Evolutionary conservation across 345 rosid genomes (phyloP).

Genomic region (Eucalyptus marginata): DNA sequence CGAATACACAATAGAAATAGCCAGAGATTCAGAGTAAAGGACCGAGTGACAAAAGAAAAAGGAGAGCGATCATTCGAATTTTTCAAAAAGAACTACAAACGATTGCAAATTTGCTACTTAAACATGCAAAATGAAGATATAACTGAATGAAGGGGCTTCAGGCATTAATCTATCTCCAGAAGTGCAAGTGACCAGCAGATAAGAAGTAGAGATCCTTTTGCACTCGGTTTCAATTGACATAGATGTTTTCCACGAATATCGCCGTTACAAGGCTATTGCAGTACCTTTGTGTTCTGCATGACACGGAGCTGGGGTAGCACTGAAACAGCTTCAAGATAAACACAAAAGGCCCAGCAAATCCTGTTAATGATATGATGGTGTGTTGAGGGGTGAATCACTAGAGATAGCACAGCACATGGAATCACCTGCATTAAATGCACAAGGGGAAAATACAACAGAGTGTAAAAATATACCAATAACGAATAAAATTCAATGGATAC

Average conservation of each 20-base stretch:
- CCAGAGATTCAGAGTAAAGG: neutral
- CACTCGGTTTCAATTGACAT: neutral
- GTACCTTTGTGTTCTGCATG: conserved; percentile 97
- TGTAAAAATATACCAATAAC: neutral
- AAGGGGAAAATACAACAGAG: neutral
- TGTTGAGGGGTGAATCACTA: conserved; percentile 82
- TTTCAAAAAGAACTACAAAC: neutral
- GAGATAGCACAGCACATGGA: conserved; percentile 75
- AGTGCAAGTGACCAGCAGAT: neutral
- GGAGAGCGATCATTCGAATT: neutral
- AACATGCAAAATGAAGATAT: neutral
- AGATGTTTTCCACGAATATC: neutral
- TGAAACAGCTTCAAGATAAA: conserved; percentile 93
- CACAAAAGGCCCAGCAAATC: conserved; percentile 91
- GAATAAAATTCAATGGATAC: neutral
- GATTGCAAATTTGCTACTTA: neutral
- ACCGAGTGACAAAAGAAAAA: neutral
- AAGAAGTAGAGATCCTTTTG: neutral
- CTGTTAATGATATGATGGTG: conserved; percentile 73
- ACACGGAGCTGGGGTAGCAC: conserved; percentile 91
- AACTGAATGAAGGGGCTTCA: neutral
- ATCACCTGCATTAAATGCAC: conserved; percentile 32
- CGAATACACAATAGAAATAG: neutral
- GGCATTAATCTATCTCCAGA: neutral
- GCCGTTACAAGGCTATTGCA: neutral